phyloP scores from a whole-genome alignment of 805 yeast genomes.

The Grigorovia yakushimaensis region DNA sequence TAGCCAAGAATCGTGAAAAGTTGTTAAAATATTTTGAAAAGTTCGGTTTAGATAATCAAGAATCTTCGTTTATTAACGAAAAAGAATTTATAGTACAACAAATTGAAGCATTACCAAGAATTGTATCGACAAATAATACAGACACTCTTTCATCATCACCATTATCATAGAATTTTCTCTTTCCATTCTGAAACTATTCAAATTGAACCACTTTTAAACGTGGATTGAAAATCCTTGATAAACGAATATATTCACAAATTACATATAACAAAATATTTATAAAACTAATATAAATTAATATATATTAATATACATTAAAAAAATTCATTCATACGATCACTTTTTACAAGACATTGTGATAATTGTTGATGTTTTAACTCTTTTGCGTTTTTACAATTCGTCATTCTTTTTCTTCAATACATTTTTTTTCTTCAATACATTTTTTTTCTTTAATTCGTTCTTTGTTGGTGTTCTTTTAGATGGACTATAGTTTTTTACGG shows the following conservation, averaged over 20 bases:
- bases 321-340: no score
- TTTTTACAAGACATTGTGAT: no score
- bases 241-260: neutral
- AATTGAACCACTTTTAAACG: no score
- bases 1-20: constrained; percentile 74
- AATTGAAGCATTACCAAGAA: constrained; percentile 61
- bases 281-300: neutral
- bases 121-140: constrained; percentile 21
- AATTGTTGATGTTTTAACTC: no score
- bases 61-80: constrained; percentile 62
- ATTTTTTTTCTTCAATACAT: neutral
- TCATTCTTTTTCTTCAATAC: neutral
- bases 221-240: neutral
- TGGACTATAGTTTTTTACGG: neutral
- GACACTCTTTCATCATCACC: neutral
- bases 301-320: no score
- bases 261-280: neutral
- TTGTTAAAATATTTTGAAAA: constrained; percentile 57
- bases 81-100: constrained; percentile 69
- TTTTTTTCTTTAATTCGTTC: neutral
- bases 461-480: neutral
- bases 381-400: neutral
- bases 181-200: neutral
- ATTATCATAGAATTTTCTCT: neutral
- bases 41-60: constrained; percentile 51